Evolutionary conservation across 2,329 filamentous ascomycete genomes (phyloP).

Genomic region (Dothistroma pini): DNA sequence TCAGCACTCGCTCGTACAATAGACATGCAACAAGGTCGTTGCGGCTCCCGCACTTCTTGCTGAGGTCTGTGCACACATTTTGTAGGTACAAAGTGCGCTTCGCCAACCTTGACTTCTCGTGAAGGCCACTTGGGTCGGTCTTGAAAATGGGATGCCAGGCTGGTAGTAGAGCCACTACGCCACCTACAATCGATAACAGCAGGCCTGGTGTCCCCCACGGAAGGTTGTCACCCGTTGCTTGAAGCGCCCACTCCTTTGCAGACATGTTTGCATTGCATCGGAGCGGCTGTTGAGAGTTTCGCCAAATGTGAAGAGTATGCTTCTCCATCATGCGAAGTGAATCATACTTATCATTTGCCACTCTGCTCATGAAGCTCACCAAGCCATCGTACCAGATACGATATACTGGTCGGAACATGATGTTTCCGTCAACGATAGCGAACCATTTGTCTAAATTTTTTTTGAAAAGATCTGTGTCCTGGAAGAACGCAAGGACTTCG

Average conservation of each 20-base stretch:
- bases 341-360: constrained; percentile 18
- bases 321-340: constrained; percentile 27
- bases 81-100: constrained; percentile 11
- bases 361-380: constrained; percentile 12
- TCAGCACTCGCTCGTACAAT: constrained; percentile 21
- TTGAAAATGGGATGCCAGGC: constrained; percentile 22
- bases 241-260: constrained; percentile 34
- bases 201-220: constrained; percentile 42
- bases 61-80: constrained; percentile 23
- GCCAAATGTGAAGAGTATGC: constrained; percentile 34
- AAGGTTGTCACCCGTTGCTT: constrained; percentile 36
- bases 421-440: constrained; percentile 5
- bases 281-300: constrained; percentile 36
- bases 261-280: constrained; percentile 31
- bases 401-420: constrained; percentile 20
- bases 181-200: constrained; percentile 32
- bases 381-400: constrained; percentile 22
- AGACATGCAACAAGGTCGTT: constrained; percentile 24
- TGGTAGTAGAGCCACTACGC: constrained; percentile 24
- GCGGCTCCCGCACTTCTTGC: constrained; percentile 21
- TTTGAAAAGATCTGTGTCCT: constrained; percentile 8
- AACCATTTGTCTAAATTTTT: constrained; percentile 15
- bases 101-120: constrained; percentile 6
- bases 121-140: neutral
- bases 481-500: constrained; percentile 15